Base-by-base conservation (phyloP, 495 filamentous ascomycete species). In the Pyrenula massariospora region DNA sequence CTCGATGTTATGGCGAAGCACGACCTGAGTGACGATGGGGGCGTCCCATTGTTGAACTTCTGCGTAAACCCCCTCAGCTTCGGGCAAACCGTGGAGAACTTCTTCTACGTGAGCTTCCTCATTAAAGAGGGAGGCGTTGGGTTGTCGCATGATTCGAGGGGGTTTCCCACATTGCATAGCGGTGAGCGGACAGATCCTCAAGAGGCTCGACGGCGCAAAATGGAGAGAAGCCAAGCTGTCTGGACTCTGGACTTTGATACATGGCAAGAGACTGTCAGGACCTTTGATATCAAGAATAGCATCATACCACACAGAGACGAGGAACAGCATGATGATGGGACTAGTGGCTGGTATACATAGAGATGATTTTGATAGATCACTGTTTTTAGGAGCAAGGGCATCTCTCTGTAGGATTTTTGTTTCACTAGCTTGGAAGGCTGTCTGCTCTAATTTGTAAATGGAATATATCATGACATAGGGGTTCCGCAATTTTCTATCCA, bases 71-170 rank as follows among this genome's bases (percentile, higher is more conserved):
- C 93, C 2, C 67, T 69, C 0, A 94, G 88, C 0, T 99, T 97
- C 63, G 90, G 91, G 0, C 94, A 99, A 70, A 96, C 89, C 1
- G 82, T 97, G 2, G 93, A 99, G 68, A 99, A 99, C 66, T 70
- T 99, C 62, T 99, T 99, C 70, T 96, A 96, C 64, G 77, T 95
- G 57, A 92, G 87, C 66, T 99, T 99, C 68, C 70, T 99, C 56
- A 89, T 96, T 56, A 82, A 85, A 54, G 94, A 99, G 66, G 91
- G 92, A 5, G 79, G 73, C 55, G 78, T 87, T 11, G 85, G 80
- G 25, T 73, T 95, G 21, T 68, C 72, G 0, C 74, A 76, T 48
- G 87, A 92, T 66, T 73, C 79, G 10, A 65, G 85, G 20, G 75
- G 74, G 1, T 66, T 93, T 21, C 89, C 90, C 31, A 80, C 85